These are phyloP conservation scores for Dendrobium chrysotoxum DNA, from an alignment of 106 monocot genomes.

Conservation along the genomic window DNA sequence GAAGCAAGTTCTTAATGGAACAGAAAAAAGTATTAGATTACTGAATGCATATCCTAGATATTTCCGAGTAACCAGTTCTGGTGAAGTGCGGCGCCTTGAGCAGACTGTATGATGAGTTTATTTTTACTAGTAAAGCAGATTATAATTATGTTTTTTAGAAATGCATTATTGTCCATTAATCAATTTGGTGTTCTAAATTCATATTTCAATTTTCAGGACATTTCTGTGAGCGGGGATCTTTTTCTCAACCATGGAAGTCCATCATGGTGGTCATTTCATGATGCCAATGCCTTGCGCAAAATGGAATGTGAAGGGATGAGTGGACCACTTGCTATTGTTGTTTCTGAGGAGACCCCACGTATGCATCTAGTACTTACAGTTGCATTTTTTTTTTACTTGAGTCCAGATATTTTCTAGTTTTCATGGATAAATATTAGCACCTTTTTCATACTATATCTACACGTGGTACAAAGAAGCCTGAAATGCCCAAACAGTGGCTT, in stretches of 20 bases:
- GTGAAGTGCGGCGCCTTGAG: constrained; percentile 83
- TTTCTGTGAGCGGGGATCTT: constrained; percentile 55
- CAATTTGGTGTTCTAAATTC: neutral
- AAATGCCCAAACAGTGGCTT: too few species aligned
- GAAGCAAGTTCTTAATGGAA: constrained; percentile 66
- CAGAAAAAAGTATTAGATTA: constrained; percentile 43
- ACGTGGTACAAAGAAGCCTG: too few species aligned
- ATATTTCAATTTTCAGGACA: constrained; percentile 28
- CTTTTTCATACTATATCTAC: too few species aligned
- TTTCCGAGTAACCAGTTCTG: constrained; percentile 88
- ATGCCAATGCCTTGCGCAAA: constrained; percentile 35
- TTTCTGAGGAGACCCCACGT: constrained; percentile 99
- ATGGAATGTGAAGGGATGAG: constrained; percentile 53
- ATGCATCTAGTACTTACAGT: constrained; percentile 7
- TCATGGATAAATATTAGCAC: neutral
- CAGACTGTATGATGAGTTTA: constrained; percentile 46
- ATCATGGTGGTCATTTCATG: constrained; percentile 96
- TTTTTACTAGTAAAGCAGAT: neutral
- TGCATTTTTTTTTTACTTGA: constrained; percentile 3
- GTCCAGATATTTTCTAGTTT: neutral
- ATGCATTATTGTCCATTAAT: neutral
- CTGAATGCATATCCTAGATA: constrained; percentile 67
- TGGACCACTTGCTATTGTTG: constrained; percentile 88
- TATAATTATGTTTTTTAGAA: neutral
- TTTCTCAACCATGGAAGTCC: constrained; percentile 49